Base-by-base conservation (phyloP, 148 eudicot species). In the Vaccinium darrowii region DNA sequence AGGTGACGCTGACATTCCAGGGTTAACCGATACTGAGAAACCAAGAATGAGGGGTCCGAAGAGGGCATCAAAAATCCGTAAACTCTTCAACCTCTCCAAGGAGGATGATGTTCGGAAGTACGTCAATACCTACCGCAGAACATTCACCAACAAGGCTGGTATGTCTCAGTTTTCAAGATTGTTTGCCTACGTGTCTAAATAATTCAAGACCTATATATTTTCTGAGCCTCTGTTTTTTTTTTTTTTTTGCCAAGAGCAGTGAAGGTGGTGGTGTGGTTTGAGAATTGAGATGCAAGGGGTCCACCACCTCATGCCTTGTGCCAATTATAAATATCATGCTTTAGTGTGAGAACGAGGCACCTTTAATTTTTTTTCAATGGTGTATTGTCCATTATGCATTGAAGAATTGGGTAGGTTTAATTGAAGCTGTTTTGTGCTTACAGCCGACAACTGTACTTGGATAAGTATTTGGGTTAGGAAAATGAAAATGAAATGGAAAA, bases 101-200 rank as follows among this genome's bases (percentile, higher is more conserved):
- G 81, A 79, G 49, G 81, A 79, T 79, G 81, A 79, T 79, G 81
- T 56, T 15, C 47, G 81, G 15, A 79, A 79, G 81, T 79, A 79
- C 1, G 81, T 79, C 65, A 79, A 79, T 36, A 79, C 81, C 36
- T 79, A 79, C 49, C 81, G 81, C 14, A 30, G 81, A 56, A 25
- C 81, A 15, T 79, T 79, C 65, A 79, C 81, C 30, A 79, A 30
- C 63, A 79, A 79, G 14, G 16, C 65, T 14, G 81, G 81, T 79
- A 56, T 23, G 53, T 27, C 39, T 69, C 18, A 30, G 2, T 27
- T 69, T 69, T 39, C 5, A 25, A 65, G 30, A 8, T 65, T 25
- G 36, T 11, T 53, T 9, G 56, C 56, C 12, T 12, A 56, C 11
- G 2, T 12, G 16, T 30, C 30, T 30, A 12, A 69, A 11, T 27